These are phyloP conservation scores for Penicillium vulpinum DNA, from an alignment of 2,329 filamentous ascomycete genomes.

Conservation along the genomic window DNA sequence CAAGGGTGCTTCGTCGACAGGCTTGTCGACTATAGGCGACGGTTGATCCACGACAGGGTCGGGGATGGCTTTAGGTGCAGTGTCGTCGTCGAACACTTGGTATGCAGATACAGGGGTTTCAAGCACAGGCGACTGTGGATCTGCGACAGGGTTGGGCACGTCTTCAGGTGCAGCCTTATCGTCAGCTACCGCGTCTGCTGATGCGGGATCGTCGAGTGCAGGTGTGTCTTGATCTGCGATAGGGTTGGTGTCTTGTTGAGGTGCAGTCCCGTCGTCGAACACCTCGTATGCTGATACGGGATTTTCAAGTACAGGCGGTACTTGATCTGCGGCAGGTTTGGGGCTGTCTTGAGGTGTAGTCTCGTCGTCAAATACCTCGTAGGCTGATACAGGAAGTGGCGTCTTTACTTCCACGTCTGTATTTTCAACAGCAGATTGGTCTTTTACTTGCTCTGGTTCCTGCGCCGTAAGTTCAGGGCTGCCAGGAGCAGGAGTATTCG, in stretches of 20 bases:
- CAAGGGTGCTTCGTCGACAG: neutral
- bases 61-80: neutral
- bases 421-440: neutral
- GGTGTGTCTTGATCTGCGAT: neutral
- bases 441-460: slow-evolving; percentile 20
- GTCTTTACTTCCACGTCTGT: slow-evolving; percentile 8
- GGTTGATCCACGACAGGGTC: neutral
- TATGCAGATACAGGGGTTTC: neutral
- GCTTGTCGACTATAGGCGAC: neutral
- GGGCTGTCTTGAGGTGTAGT: neutral
- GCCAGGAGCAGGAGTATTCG: slow-evolving; percentile 21
- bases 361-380: slow-evolving; percentile 4
- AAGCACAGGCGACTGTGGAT: neutral
- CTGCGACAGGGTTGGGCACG: no score
- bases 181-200: neutral
- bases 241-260: neutral
- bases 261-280: neutral
- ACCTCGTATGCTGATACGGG: neutral
- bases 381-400: slow-evolving; percentile 4
- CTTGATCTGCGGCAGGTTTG: neutral
- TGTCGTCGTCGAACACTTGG: neutral
- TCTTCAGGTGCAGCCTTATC: neutral
- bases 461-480: slow-evolving; percentile 19
- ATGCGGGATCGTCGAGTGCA: neutral
- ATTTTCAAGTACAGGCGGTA: neutral